phyloP scores from a whole-genome alignment of 78 protist genomes.

The Creolimax fragrantissima region DNA sequence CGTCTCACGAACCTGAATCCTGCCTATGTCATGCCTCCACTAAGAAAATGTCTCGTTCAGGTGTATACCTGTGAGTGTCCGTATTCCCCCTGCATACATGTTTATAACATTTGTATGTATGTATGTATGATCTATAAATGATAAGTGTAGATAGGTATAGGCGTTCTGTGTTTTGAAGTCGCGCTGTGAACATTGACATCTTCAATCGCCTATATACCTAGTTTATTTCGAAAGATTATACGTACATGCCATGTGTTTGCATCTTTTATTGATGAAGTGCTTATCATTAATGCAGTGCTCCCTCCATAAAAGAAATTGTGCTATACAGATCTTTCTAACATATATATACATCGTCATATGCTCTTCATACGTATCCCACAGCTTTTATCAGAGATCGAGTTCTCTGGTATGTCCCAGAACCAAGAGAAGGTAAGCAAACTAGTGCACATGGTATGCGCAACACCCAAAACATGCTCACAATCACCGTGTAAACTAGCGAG shows the following conservation, averaged over 20 bases:
- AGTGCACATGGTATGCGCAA: not conserved
- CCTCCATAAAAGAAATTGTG: too few relatives aligned
- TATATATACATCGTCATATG: too few relatives aligned
- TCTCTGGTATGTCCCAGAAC: not conserved
- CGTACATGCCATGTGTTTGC: too few relatives aligned
- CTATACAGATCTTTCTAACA: too few relatives aligned
- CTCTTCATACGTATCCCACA: slow-evolving; percentile 35
- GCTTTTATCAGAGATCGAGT: slow-evolving; percentile 77
- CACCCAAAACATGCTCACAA: slow-evolving; percentile 45
- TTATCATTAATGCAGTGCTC: too few relatives aligned
- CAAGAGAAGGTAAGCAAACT: slow-evolving; percentile 22
- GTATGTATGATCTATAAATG: slow-evolving; percentile 40
- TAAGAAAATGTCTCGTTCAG: slow-evolving; percentile 80
- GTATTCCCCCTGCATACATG: too few relatives aligned
- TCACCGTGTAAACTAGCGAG: too few relatives aligned
- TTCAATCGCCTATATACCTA: too few relatives aligned
- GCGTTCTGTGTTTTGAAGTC: too few relatives aligned
- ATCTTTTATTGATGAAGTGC: too few relatives aligned
- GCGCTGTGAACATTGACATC: too few relatives aligned
- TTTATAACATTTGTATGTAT: slow-evolving; percentile 84
- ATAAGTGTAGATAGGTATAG: slow-evolving; percentile 11
- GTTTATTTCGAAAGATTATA: too few relatives aligned
- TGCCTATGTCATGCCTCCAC: slow-evolving; percentile 82
- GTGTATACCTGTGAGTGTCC: not conserved
- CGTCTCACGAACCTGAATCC: slow-evolving; percentile 86